Conservation (phyloP, 2,329 filamentous ascomycete species). For the Pseudocercospora pini-densiflorae region DNA sequence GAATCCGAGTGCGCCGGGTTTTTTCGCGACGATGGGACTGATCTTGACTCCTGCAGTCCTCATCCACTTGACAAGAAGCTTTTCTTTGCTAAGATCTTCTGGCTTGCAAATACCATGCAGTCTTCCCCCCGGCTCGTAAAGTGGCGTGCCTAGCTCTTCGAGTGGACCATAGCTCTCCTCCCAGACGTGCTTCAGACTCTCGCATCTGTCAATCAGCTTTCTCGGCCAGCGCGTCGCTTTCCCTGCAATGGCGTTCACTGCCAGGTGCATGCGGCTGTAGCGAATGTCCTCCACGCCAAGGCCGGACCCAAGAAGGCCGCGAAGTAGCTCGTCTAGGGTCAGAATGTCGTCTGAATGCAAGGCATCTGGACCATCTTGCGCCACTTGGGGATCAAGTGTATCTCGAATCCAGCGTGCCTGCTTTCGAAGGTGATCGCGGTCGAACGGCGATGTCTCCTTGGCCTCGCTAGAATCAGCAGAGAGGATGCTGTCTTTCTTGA, state of each 20-base stretch:
- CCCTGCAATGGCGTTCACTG: conserved; percentile 49
- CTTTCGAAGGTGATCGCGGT: conserved; percentile 40
- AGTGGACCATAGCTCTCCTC: conserved; percentile 41
- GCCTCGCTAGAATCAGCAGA: neutral
- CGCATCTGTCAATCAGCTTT: conserved; percentile 50
- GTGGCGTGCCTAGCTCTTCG: conserved; percentile 42
- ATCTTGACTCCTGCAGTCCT: conserved; percentile 40
- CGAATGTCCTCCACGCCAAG: conserved; percentile 44
- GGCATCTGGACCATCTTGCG: conserved; percentile 50
- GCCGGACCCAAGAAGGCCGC: conserved; percentile 31
- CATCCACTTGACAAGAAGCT: conserved; percentile 39
- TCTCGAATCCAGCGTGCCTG: conserved; percentile 53
- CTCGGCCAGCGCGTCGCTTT: conserved; percentile 54
- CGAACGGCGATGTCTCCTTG: conserved; percentile 9
- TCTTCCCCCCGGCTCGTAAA: conserved; percentile 51
- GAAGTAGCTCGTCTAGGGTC: conserved; percentile 49
- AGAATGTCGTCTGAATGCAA: conserved; percentile 51
- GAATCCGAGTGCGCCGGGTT: conserved; percentile 50
- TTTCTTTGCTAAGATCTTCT: conserved; percentile 45
- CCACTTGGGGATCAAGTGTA: conserved; percentile 51
- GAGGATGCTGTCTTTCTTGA: conserved; percentile 2
- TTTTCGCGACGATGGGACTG: conserved; percentile 41
- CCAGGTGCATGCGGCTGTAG: conserved; percentile 52
- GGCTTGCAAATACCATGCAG: conserved; percentile 48
- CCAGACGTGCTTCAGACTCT: conserved; percentile 48